Percentiles rank a stretch among this genome's conserved stretches.
Conservation (phyloP, 495 filamentous ascomycete species). For the Bathelium albidoporum region DNA sequence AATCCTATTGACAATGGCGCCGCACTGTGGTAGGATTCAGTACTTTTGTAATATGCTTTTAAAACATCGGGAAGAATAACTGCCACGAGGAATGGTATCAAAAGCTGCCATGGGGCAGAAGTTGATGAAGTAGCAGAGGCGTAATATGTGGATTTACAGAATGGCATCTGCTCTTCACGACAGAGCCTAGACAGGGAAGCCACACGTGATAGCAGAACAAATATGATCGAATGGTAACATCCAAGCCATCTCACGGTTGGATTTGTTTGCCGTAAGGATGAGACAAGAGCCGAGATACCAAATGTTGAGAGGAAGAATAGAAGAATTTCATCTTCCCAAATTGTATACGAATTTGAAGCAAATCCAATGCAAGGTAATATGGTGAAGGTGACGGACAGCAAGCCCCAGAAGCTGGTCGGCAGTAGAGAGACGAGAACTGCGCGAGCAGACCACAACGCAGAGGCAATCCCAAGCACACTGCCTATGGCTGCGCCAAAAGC, state of each 20-base stretch:
- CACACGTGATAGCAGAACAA: constrained; percentile 68
- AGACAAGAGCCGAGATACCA: constrained; percentile 58
- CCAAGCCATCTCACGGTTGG: constrained; percentile 58
- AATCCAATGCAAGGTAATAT: constrained; percentile 77
- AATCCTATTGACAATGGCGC: constrained; percentile 74
- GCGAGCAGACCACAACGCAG: constrained; percentile 42
- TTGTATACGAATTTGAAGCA: constrained; percentile 94
- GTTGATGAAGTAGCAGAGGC: constrained; percentile 84
- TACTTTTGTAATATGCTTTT: constrained; percentile 62
- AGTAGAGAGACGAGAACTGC: constrained; percentile 45
- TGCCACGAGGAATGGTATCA: constrained; percentile 64
- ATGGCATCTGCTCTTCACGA: constrained; percentile 96
- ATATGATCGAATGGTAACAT: constrained; percentile 72
- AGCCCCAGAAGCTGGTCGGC: constrained; percentile 79
- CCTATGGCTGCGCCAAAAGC: constrained; percentile 47
- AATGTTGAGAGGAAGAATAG: constrained; percentile 85
- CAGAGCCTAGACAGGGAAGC: constrained; percentile 88
- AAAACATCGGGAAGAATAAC: constrained; percentile 68
- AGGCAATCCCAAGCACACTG: constrained; percentile 51
- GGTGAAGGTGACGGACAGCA: constrained; percentile 72
- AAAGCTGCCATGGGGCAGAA: constrained; percentile 82
- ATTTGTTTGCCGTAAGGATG: constrained; percentile 59
- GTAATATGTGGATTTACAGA: constrained; percentile 92
- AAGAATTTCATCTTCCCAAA: constrained; percentile 97
- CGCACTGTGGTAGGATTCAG: constrained; percentile 74